These are phyloP conservation scores for Epichloe festucae DNA, from an alignment of 2,329 filamentous ascomycete genomes.

Conservation along the genomic window DNA sequence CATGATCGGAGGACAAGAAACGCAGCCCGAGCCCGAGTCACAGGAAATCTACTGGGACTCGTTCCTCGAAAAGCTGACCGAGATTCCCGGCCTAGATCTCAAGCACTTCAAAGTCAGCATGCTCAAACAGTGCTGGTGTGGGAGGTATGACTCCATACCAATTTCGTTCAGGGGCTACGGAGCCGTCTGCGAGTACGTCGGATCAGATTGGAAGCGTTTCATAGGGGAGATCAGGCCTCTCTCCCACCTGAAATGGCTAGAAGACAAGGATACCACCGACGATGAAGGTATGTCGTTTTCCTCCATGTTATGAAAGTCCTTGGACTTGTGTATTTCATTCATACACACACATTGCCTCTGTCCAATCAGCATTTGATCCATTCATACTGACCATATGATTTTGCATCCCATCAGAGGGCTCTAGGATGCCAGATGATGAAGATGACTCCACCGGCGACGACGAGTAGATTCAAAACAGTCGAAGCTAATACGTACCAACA, in stretches of 20 bases:
- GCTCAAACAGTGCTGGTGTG: constrained; percentile 2
- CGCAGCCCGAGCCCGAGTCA: neutral
- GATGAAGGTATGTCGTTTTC: neutral
- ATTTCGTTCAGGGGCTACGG: constrained; percentile 4
- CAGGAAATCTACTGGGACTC: constrained; percentile 24
- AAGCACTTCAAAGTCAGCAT: constrained; percentile 19
- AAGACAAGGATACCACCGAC: neutral
- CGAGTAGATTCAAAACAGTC: neutral
- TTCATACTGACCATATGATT: neutral
- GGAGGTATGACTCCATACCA: too few species aligned
- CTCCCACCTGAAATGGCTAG: constrained; percentile 7
- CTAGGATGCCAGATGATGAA: neutral
- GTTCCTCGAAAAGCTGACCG: constrained; percentile 23
- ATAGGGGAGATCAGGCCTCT: constrained; percentile 16
- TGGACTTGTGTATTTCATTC: neutral
- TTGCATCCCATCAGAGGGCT: neutral
- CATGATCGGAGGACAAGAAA: neutral
- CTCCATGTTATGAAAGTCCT: neutral
- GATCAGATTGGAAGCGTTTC: constrained; percentile 23
- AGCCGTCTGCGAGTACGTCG: constrained; percentile 15
- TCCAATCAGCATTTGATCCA: neutral
- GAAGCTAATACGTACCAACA: neutral
- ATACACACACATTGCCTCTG: neutral
- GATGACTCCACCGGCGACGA: neutral
- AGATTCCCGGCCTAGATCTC: constrained; percentile 20